Conservation (phyloP, 179 eudicot genomes). For the Beta lomatogona region DNA sequence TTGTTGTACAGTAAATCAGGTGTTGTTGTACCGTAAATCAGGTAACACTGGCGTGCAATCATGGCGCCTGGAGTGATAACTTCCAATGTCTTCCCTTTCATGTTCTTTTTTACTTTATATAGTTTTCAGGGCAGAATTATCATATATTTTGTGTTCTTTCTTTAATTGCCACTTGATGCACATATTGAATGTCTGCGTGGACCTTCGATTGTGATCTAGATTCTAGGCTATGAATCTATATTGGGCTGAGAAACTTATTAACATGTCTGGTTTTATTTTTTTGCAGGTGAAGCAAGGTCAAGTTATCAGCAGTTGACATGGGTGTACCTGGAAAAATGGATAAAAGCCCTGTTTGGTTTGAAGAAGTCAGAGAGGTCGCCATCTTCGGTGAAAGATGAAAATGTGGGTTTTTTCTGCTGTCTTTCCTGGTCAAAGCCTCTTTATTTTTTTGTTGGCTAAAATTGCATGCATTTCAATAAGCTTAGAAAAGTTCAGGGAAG, state of each 20-base stretch:
- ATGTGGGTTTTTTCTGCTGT: conserved; percentile 43
- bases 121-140: too few species aligned
- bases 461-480: too few species aligned
- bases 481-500: too few species aligned
- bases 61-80: background rate
- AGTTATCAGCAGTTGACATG: conserved; percentile 39
- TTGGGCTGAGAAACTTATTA: background rate
- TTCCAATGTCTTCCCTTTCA: too few species aligned
- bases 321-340: conserved; percentile 92
- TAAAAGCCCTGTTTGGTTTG: conserved; percentile 77
- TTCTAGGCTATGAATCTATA: background rate
- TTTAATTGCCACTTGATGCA: too few species aligned
- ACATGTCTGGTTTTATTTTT: conserved; percentile 13
- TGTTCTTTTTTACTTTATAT: too few species aligned
- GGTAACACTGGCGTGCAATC: too few species aligned
- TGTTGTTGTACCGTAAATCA: too few species aligned
- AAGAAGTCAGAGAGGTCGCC: conserved; percentile 75
- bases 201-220: background rate
- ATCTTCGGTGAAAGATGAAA: conserved; percentile 61
- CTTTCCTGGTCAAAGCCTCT: background rate
- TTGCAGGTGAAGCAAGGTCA: conserved; percentile 26
- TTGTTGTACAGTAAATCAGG: too few species aligned
- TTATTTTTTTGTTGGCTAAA: too few species aligned
- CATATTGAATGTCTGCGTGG: background rate
- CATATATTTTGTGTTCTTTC: too few species aligned